A percentile compares a stretch with the other conserved stretches of the same genome.
These are phyloP conservation scores for Boletus rubropictus DNA, from an alignment of 768 basidiomycete species.

Conservation along the genomic window DNA sequence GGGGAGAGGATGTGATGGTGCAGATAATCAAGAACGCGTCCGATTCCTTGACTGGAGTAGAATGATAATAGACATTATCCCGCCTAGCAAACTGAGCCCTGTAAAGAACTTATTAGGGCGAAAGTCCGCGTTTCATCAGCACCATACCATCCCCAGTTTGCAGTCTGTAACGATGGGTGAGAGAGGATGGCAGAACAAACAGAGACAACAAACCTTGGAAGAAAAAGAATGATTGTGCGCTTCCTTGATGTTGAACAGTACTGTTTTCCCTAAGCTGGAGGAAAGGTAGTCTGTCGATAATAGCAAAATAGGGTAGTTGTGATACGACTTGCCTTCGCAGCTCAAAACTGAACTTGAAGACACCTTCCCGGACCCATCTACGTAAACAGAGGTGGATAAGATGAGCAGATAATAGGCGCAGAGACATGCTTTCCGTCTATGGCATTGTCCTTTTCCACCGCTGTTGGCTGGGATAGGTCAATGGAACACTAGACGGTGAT, in stretches of 20 bases:
- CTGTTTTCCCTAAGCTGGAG: conserved; percentile 40
- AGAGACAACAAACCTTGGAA: conserved; percentile 43
- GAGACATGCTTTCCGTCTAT: conserved; percentile 50
- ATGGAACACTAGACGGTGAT: not conserved
- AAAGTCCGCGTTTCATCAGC: not conserved
- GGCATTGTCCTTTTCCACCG: conserved; percentile 65
- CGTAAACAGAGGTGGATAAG: not conserved
- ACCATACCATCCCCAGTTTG: conserved; percentile 81
- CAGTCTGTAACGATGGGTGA: conserved; percentile 43
- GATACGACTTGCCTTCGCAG: conserved; percentile 50
- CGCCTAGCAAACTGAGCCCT: conserved; percentile 79
- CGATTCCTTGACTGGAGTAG: conserved; percentile 42
- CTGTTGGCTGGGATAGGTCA: conserved; percentile 52
- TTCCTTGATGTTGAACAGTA: conserved; percentile 63
- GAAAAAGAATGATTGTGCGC: conserved; percentile 80
- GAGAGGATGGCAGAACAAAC: not conserved
- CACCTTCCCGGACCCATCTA: conserved; percentile 81
- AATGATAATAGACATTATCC: conserved; percentile 62
- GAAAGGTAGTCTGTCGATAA: not conserved
- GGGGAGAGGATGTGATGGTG: conserved; percentile 66
- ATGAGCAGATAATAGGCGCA: not conserved
- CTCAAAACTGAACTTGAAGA: conserved; percentile 85
- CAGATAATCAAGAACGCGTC: conserved; percentile 76
- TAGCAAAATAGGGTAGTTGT: not conserved
- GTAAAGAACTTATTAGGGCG: not conserved